These are phyloP conservation scores for Gracilariopsis chorda DNA, from an alignment of 23 red algal species.

Conservation along the genomic window DNA sequence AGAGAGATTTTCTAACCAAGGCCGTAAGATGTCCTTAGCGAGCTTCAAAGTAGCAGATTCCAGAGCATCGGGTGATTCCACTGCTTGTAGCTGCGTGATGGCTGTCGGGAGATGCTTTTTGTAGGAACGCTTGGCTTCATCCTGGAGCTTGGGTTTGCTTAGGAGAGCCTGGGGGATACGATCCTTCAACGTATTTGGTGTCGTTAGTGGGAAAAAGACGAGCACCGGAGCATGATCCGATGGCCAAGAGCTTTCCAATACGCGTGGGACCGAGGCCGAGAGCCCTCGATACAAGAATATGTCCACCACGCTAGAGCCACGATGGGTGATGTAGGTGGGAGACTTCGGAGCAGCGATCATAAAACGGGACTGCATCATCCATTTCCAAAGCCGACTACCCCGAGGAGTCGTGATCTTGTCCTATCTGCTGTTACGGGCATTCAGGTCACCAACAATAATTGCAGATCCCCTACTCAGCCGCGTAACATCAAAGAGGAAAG, in stretches of 20 bases:
- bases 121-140: background rate
- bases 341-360: background rate
- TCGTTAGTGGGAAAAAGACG: background rate
- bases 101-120: background rate
- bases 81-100: background rate
- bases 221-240: background rate
- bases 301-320: slow-evolving; percentile 9
- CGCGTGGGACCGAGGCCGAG: background rate
- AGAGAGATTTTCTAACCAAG: background rate
- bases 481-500: background rate
- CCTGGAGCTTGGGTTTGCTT: background rate
- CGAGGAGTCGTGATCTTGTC: background rate
- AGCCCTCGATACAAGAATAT: background rate
- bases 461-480: background rate
- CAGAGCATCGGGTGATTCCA: background rate
- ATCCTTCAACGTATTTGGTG: background rate
- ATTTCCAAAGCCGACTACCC: background rate
- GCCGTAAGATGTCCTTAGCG: background rate
- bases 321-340: background rate
- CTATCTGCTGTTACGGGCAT: background rate
- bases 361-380: background rate
- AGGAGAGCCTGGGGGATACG: background rate
- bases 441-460: background rate
- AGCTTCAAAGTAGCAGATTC: background rate
- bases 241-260: background rate